Base-by-base conservation (phyloP, 2,329 filamentous ascomycete species). In the Paecilomyces fulvus region DNA sequence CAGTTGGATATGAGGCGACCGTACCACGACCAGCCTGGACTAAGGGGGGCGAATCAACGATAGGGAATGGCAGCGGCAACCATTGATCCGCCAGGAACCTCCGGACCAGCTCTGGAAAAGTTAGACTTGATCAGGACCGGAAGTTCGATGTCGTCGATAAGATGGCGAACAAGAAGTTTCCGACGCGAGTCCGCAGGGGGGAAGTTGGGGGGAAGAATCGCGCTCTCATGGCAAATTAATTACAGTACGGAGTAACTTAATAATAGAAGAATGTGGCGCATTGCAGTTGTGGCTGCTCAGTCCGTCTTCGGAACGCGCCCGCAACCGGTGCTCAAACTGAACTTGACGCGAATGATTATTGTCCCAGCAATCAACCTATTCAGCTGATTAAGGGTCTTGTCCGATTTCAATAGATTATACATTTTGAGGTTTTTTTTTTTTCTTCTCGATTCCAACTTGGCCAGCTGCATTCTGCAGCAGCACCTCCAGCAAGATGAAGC, bases 41-140 rank as follows among this genome's bases (percentile, higher is more conserved):
- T 58, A 58, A 57, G 58, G 61, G 61, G 57, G 57, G 61, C 53
- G 30, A 49, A 50, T 63, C 61, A 70, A 63, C 63, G 67, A 65
- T 54, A 43, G 62, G 59, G 64, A 56, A 56, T 17, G n/a, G 12
- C 43, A 53, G 55, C 58, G 60, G 55, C 55, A 61, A 65, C 43
- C 67, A 72, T 70, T 63, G 63, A 67, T 58, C 59, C 64, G 60
- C 61, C 58, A 60, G 52, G 56, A 58, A 58, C 63, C 61, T 66
- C 63, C 60, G 60, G 58, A 58, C 61, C 62, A 64, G 54, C 58
- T 60, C 61, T 64, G 51, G 49, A 54, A 55, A 20, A 52, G 57
- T 49, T 58, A 61, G 43, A 48, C 58, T 53, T 49, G 54, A 49
- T 21, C 28, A 49, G 48, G 21, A 49, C 20, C 48, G 48, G 48